phyloP scores from a whole-genome alignment of 2,329 filamentous ascomycete species.

The Fusarium succisae region DNA sequence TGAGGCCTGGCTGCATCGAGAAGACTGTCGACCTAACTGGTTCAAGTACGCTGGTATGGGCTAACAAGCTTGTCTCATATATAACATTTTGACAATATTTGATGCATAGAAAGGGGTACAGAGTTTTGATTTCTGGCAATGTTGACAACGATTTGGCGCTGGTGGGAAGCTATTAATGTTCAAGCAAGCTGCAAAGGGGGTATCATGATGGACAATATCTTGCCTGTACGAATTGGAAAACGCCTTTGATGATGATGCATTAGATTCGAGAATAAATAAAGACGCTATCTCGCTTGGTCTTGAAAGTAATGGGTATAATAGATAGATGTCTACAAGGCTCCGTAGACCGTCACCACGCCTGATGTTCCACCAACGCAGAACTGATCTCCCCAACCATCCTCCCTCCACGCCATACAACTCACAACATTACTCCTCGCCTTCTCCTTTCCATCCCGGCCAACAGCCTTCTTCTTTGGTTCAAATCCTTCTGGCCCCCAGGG shows the following conservation, averaged over 20 bases:
- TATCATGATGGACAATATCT: constrained; percentile 16
- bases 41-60: constrained; percentile 93
- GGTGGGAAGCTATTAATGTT: constrained; percentile 15
- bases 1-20: constrained; percentile 82
- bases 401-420: constrained; percentile 71
- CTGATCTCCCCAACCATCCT: constrained; percentile 69
- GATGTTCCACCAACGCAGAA: constrained; percentile 73
- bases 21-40: constrained; percentile 96
- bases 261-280: constrained; percentile 1
- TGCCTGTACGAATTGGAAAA: constrained; percentile 24
- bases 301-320: neutral
- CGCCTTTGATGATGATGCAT: constrained; percentile 24
- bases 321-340: constrained; percentile 45
- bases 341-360: constrained; percentile 72
- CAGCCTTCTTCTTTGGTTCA: constrained; percentile 59
- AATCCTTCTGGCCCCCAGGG: constrained; percentile 65
- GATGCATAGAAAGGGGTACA: constrained; percentile 17
- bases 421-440: constrained; percentile 68
- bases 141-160: constrained; percentile 34
- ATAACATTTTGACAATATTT: constrained; percentile 4
- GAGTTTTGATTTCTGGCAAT: constrained; percentile 10
- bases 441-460: constrained; percentile 69
- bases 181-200: constrained; percentile 10
- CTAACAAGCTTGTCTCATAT: constrained; percentile 47
- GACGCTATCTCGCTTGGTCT: neutral